Conservation (phyloP, 352 stramenopile genomes). For the Halophytophthora batemanensis region DNA sequence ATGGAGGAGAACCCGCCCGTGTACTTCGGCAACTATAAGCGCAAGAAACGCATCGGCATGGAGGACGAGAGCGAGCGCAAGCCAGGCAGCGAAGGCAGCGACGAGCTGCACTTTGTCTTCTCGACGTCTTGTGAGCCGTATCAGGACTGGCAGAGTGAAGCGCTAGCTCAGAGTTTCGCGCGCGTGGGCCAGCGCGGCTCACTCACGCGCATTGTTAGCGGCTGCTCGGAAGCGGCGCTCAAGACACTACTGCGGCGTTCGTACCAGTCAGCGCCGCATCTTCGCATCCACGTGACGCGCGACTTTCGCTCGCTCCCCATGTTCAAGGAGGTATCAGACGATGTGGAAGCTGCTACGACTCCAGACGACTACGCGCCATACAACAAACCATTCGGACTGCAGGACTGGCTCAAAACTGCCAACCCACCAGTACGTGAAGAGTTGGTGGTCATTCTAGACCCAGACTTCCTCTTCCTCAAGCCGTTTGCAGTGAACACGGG, state of each 20-base stretch:
- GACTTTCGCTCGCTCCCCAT: constrained; percentile 40
- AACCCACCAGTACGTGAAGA: constrained; percentile 60
- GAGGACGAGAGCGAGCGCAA: constrained; percentile 12
- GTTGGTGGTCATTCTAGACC: constrained; percentile 62
- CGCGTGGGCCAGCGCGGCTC: constrained; percentile 52
- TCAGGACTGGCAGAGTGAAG: constrained; percentile 74
- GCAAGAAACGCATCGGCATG: constrained; percentile 18
- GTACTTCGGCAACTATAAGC: constrained; percentile 51
- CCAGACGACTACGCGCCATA: constrained; percentile 51
- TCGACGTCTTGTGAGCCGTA: constrained; percentile 55
- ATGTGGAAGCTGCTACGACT: constrained; percentile 18
- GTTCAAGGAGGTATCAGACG: constrained; percentile 20
- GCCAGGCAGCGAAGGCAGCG: constrained; percentile 37
- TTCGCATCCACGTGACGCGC: constrained; percentile 59
- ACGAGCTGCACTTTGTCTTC: constrained; percentile 80
- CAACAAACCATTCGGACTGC: constrained; percentile 73
- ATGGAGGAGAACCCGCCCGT: constrained; percentile 31
- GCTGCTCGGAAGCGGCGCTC: constrained; percentile 45
- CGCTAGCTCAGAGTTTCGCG: constrained; percentile 63
- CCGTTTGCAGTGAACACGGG: constrained; percentile 57
- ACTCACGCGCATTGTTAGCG: constrained; percentile 69
- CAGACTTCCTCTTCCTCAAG: constrained; percentile 74
- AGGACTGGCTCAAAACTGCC: constrained; percentile 60
- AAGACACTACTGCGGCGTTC: constrained; percentile 36
- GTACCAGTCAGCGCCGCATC: constrained; percentile 28